phyloP scores from a whole-genome alignment of 768 basidiomycete genomes.

The Astraeus odoratus region DNA sequence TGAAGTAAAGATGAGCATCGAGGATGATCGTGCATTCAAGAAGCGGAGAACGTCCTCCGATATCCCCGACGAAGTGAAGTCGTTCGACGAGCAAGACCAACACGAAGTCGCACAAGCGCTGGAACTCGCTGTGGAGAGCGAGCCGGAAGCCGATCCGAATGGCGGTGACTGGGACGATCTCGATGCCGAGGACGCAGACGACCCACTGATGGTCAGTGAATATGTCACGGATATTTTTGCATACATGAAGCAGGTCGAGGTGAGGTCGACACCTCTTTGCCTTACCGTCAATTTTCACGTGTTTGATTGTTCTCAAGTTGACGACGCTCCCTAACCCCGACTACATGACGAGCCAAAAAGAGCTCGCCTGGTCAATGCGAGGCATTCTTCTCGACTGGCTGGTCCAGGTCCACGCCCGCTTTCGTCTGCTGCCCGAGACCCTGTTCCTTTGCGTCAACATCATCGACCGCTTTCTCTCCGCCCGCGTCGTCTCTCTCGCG shows the following conservation, averaged over 20 bases:
- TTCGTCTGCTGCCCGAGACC: constrained; percentile 83
- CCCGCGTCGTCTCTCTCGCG: constrained; percentile 67
- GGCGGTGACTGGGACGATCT: constrained; percentile 80
- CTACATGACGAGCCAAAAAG: constrained; percentile 80
- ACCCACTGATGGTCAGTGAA: constrained; percentile 95
- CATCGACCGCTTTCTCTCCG: constrained; percentile 66
- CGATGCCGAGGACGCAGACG: constrained; percentile 85
- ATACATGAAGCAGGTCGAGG: constrained; percentile 85
- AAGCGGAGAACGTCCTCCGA: constrained; percentile 72
- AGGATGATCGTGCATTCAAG: constrained; percentile 57
- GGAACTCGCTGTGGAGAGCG: constrained; percentile 35
- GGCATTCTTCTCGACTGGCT: constrained; percentile 90
- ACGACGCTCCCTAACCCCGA: constrained; percentile 73
- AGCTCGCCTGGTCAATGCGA: constrained; percentile 86
- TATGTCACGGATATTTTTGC: constrained; percentile 92
- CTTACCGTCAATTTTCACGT: not conserved
- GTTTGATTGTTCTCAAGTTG: constrained; percentile 38
- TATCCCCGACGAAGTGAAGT: constrained; percentile 35
- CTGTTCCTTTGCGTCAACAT: constrained; percentile 87
- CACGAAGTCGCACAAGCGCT: constrained; percentile 34
- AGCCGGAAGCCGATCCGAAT: constrained; percentile 60
- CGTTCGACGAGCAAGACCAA: constrained; percentile 34
- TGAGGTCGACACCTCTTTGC: constrained; percentile 26
- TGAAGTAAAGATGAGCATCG: constrained; percentile 47
- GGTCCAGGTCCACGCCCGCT: constrained; percentile 83